Evolutionary conservation across 2,329 filamentous ascomycete genomes (phyloP), one percentile per base, ranked within the genome.

Genomic region (Colletotrichum sojae): DNA sequence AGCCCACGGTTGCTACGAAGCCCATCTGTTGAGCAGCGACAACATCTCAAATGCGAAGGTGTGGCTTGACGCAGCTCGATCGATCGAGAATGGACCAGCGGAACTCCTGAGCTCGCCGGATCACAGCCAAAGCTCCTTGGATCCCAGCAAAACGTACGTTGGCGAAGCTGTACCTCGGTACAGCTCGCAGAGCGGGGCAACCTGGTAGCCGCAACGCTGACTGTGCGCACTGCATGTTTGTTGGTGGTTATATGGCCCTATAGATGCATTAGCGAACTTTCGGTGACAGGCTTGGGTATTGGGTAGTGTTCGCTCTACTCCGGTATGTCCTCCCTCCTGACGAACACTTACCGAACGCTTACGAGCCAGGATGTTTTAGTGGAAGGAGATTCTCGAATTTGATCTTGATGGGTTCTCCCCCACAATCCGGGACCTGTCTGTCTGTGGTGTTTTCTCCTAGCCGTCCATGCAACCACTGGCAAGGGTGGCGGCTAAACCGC

Each of bases 151-250:
- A 8, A 10, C 31, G 31, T 36, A 36, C 6, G 31, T 10, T 36
- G 31, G 31, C 10, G 31, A 36, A 36, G 6, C 6, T 36, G 16
- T 48, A 48, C n/a, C n/a, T 20, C 48, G 9, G 40, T 6, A 22
- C 13, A 16, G 8, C 22, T 39, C n/a, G 9, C 18, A 13, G n/a
- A 57, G 56, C 49, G 40, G 57, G 40, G 40, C 43, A 20, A 15
- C 12, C 39, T 5, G 16, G 49, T 36, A 46, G 49, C 20, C 49
- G 57, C 27, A 43, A 48, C 58, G 63, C 63, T 66, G 56, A 66
- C 56, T 62, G 63, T 52, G 43, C 40, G 40, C 49, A 3, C 13
- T 48, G 49, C 57, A 55, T 36, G 56, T 22, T 53, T 31, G 36
- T 6, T 22, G 49, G 12, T 36, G 31, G 20, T 22, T 46, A 48